Base-by-base conservation (phyloP, 257 asterid genomes). In the Nicotiana attenuata region DNA sequence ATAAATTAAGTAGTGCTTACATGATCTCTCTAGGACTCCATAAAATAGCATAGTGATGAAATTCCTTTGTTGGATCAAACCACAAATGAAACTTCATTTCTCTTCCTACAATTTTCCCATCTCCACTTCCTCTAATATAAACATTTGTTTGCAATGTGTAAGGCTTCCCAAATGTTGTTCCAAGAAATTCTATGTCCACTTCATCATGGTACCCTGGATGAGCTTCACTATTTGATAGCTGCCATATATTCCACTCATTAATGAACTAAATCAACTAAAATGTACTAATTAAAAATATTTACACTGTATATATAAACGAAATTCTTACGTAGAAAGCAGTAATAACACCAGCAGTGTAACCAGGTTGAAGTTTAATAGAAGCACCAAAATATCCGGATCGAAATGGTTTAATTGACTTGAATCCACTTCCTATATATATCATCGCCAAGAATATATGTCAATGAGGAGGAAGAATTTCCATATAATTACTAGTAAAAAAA, bases 311-410 rank as follows among this genome's bases (percentile, higher is more conserved):
- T 26, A 14, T 45, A 35, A 38, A 53, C 20, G 10, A 41, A 80
- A 82, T 5, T 81, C 92, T 82, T 85, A 95, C 99, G 82, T 96
- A 96, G 82, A 94, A 94, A 86, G 99, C 96, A 0, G 99, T 96
- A 52, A 91, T 96, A n/a, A 94, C 98, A 69, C 99, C 99, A 1
- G 99, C 99, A 10, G 99, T 96, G 29, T 96, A 96, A 60, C 99
- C 99, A 15, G 92, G 80, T 78, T 96, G 99, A 77, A 96, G 97
- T 90, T 96, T 96, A 66, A 96, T 90, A 64, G 96, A 90, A 0
- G 99, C 88, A 9, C 99, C 98, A 29, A 96, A 96, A 65, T 96
- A 94, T 10, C 99, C 99, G 14, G 99, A 96, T 55, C 97, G 90
- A 81, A 91, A 96, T 15, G 98, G 96, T 82, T 96, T 94, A 41